Evolutionary conservation across 2,329 filamentous ascomycete genomes (phyloP).

Genomic region (Tolypocladium sp.): DNA sequence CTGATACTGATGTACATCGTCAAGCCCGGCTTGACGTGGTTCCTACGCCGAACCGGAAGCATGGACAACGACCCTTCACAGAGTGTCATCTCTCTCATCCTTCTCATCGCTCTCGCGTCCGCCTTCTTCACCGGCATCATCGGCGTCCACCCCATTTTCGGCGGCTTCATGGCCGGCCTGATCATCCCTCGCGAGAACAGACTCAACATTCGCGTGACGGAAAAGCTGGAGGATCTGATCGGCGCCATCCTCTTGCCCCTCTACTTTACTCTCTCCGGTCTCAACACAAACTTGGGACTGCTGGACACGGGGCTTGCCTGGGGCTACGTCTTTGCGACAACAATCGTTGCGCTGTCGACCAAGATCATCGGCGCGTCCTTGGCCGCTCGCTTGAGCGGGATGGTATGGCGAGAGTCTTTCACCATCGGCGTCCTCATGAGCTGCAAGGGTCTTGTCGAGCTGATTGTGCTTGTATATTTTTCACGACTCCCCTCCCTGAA

Average conservation of each 20-base stretch:
- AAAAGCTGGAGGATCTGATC: conserved; percentile 91
- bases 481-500: neutral
- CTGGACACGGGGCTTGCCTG: conserved; percentile 75
- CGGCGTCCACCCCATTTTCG: conserved; percentile 90
- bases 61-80: conserved; percentile 85
- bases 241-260: conserved; percentile 76
- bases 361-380: conserved; percentile 79
- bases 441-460: conserved; percentile 88
- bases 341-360: conserved; percentile 69
- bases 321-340: conserved; percentile 82
- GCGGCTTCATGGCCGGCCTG: conserved; percentile 79
- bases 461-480: conserved; percentile 74
- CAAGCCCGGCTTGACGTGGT: conserved; percentile 64
- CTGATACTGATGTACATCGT: conserved; percentile 67
- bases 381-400: conserved; percentile 64
- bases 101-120: conserved; percentile 69
- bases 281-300: conserved; percentile 80
- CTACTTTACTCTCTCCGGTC: conserved; percentile 86
- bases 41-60: conserved; percentile 64
- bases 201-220: conserved; percentile 82
- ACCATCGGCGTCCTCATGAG: conserved; percentile 89
- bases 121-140: conserved; percentile 86
- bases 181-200: conserved; percentile 86
- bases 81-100: conserved; percentile 70
- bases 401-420: conserved; percentile 85